Percentiles rank a stretch among this genome's conserved stretches.
These are phyloP conservation scores for Sphagnurus paluster DNA, from an alignment of 1,284 basidiomycete species.

Conservation along the genomic window DNA sequence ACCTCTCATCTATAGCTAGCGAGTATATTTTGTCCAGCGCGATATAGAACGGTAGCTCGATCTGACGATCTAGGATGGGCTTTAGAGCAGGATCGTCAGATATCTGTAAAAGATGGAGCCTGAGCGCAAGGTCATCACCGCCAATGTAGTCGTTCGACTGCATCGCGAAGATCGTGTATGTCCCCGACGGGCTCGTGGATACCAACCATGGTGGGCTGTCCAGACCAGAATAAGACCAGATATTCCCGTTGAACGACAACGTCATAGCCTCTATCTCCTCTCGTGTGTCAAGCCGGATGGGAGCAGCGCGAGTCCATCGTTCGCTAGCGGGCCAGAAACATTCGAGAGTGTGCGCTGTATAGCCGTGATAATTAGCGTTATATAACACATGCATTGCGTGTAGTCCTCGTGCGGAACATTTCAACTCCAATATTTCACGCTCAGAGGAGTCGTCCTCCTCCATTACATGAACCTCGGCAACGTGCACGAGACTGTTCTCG, in stretches of 20 bases:
- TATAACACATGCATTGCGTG: constrained; percentile 1
- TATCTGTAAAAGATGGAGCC: constrained; percentile 6
- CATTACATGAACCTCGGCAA: background rate
- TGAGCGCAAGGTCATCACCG: too few species aligned
- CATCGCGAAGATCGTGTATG: constrained; percentile 6
- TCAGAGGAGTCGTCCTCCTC: background rate
- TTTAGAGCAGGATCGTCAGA: background rate
- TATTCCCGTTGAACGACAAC: constrained; percentile 1
- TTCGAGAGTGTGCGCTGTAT: background rate
- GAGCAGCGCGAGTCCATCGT: background rate
- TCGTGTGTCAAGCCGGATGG: too few species aligned
- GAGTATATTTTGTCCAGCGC: constrained; percentile 8
- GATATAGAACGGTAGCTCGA: constrained; percentile 14
- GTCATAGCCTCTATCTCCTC: too few species aligned
- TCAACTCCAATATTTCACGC: background rate
- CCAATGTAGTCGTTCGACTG: too few species aligned
- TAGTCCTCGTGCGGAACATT: constrained; percentile 4
- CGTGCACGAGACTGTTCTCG: background rate
- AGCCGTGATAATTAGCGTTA: background rate
- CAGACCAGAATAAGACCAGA: background rate
- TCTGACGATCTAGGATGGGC: background rate
- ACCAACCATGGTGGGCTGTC: constrained; percentile 2
- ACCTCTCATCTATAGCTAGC: constrained; percentile 16
- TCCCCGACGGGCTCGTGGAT: constrained; percentile 11
- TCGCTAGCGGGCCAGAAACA: constrained; percentile 9